Evolutionary conservation across 2,329 filamentous ascomycete species (phyloP), one percentile per base, ranked within the genome.

Genomic region (Penicillium crustosum): DNA sequence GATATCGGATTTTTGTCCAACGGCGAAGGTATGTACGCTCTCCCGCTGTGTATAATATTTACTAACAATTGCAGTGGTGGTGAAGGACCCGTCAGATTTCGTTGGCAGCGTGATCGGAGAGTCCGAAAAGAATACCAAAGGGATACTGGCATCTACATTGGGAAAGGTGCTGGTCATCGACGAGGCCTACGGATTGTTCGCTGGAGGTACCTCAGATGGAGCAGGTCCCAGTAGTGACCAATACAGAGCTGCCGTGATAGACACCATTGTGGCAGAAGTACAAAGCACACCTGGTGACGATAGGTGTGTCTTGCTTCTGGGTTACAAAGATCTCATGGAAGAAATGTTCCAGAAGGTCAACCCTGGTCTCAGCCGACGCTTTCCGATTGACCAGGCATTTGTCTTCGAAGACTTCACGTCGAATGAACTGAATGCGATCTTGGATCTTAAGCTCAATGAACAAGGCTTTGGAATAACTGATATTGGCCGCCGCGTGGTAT

Each of bases 91-190:
- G 0, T 75, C 89, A 0, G 90, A 93, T 63, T 93, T 93, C 65
- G 76, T 92, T 1, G 89, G 88, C 0, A 74, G 72, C 9, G 77
- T 68, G 0, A 60, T 93, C 0, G 90, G 90, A 0, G 77, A 81
- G 1, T 92, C 89, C 0, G 89, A 93, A 69, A 77, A 81, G 2
- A 84, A 86, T 35, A 93, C 89, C 0, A 93, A 90, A 62, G 86
- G 78, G 0, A 91, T 93, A 7, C 78, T 93, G 0, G 84, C 83
- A 0, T 76, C 85, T 0, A 86, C 87, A 0, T 62, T 82, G 0
- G 90, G 90, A 0, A 93, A 93, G 62, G 88, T 93, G 0, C 80
- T 93, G 0, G 83, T 93, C 15, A 91, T 93, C 3, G 90, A 93
- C 60, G 90, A 94, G 68, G 89, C 89, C 0, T 93, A 93, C 61